These are phyloP conservation scores for Cytospora piceicola DNA, from an alignment of 2,329 filamentous ascomycete genomes.

Conservation along the genomic window DNA sequence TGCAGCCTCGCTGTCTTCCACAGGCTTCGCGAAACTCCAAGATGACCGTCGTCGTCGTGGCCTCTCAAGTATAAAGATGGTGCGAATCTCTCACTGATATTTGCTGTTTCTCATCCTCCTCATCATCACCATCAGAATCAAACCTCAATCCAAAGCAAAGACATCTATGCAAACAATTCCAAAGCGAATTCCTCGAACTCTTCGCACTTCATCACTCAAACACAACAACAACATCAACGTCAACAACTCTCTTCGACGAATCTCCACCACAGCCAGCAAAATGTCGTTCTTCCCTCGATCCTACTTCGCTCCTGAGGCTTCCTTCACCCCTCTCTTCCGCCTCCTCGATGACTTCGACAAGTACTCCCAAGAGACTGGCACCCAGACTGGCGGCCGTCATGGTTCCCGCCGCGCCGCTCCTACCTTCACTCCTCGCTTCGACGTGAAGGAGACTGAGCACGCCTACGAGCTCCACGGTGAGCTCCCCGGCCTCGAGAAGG, in stretches of 20 bases:
- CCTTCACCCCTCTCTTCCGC: slow-evolving; percentile 65
- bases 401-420: slow-evolving; percentile 42
- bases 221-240: slow-evolving; percentile 3
- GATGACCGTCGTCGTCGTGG: neutral
- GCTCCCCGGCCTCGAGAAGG: slow-evolving; percentile 74
- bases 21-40: slow-evolving; percentile 22
- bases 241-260: slow-evolving; percentile 35
- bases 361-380: slow-evolving; percentile 50
- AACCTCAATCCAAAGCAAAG: slow-evolving; percentile 7
- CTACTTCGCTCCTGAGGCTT: slow-evolving; percentile 51
- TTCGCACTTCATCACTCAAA: slow-evolving; percentile 24
- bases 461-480: slow-evolving; percentile 80
- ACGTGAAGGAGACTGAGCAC: slow-evolving; percentile 71
- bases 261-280: slow-evolving; percentile 43
- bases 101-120: neutral
- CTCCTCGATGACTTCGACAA: slow-evolving; percentile 67
- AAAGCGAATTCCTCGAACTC: slow-evolving; percentile 26
- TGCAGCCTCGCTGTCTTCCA: slow-evolving; percentile 27
- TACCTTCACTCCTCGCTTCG: slow-evolving; percentile 76
- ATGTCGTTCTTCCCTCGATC: slow-evolving; percentile 66
- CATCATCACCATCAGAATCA: slow-evolving; percentile 19
- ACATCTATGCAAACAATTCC: slow-evolving; percentile 28
- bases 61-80: slow-evolving; percentile 26
- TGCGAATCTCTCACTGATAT: slow-evolving; percentile 10
- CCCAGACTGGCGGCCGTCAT: slow-evolving; percentile 30